Evolutionary conservation across 192 early-diverging fungal species (phyloP), one percentile per base, ranked within the genome.

Genomic region (Coemansia sp.): DNA sequence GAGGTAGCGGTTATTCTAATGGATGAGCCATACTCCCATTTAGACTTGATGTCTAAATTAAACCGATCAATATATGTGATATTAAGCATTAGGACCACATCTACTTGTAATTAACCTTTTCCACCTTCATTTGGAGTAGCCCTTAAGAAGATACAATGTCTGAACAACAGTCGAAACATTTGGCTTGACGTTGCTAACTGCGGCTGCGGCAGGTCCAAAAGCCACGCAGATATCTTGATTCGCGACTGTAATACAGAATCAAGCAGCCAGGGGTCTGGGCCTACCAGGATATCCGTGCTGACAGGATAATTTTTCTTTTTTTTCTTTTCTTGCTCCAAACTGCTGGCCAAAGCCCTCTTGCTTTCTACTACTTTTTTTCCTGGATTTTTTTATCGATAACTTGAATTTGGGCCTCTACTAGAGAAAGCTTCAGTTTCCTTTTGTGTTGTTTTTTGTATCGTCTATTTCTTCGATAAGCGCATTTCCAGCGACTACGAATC

Each of bases 221-320:
- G 42, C 11, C 42, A 17, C 11, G 3, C 42, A 17, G 42, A 46
- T 46, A n/a, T 17, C 44, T 46, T 46, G 44, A 46, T 46, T 16
- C n/a, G 44, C 44, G 44, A 46, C 37, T 7, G 44, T 46, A n/a
- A 46, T 46, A 17, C 44, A n/a, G 44, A 46, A 46, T 46, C 44
- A 46, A 46, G 44, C 44, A 4, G 44, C 44, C 44, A 46, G 44
- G 47, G 47, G 47, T n/a, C 46, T 50, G 19, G 47, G 47, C 47
- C 21, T 50, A 50, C n/a, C 47, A n/a, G 44, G 44, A 46, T 46
- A 46, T 46, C 44, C 6, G 28, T 28, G 37, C 37, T 38, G 37
- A 38, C 37, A 38, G 37, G 37, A 38, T 46, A 17, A 46, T 46
- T 46, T 46, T 46, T 44, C 7, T 38, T 46, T 28, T 28, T 28